Conservation (phyloP, 805 yeast genomes). For the Starmerella sp. region DNA sequence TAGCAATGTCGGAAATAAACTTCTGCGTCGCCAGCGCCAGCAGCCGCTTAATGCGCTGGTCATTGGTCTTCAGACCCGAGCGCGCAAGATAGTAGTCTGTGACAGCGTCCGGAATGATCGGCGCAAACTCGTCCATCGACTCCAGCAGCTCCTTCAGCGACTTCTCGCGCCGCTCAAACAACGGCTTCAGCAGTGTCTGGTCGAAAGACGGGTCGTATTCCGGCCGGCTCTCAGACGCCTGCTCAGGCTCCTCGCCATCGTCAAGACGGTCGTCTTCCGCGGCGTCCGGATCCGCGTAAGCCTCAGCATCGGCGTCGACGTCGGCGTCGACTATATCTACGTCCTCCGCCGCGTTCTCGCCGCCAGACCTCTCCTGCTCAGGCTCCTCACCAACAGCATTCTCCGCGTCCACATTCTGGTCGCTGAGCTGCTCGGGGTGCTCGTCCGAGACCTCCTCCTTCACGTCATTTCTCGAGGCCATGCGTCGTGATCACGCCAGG, state of each 20-base stretch:
- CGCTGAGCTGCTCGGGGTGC: background rate
- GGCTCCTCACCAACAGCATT: background rate
- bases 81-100: constrained; percentile 81
- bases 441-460: constrained; percentile 2
- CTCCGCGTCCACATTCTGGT: background rate
- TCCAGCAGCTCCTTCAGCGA: constrained; percentile 65
- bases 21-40: constrained; percentile 94
- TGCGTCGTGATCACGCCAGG: background rate
- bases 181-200: constrained; percentile 19
- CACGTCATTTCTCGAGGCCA: background rate
- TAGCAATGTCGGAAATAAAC: constrained; percentile 85
- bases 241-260: background rate
- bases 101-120: constrained; percentile 93
- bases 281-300: background rate
- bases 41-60: constrained; percentile 65
- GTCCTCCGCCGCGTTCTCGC: background rate
- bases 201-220: constrained; percentile 21
- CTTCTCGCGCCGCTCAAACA: constrained; percentile 24
- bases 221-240: background rate
- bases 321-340: constrained; percentile 1
- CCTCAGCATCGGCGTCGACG: background rate
- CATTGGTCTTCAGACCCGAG: constrained; percentile 74
- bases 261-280: background rate
- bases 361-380: background rate
- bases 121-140: constrained; percentile 88